These are phyloP conservation scores for Canna indica DNA, from an alignment of 176 grass and related monocot genomes.

Conservation along the genomic window DNA sequence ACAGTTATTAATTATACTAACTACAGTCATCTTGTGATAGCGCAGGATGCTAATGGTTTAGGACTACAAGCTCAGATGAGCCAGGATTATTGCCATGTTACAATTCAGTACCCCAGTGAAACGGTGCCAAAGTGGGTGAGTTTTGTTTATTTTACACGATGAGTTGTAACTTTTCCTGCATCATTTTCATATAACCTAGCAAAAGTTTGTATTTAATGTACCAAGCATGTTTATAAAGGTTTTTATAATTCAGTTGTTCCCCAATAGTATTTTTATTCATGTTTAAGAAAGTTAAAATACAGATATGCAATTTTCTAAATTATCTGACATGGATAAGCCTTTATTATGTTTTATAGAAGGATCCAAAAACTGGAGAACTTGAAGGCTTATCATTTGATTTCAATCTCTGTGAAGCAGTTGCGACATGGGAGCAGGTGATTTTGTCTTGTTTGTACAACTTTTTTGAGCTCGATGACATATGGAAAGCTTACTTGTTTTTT, in stretches of 20 bases:
- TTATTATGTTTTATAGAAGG: conserved; percentile 39
- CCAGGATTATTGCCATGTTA: conserved; percentile 60
- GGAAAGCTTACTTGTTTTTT: background rate
- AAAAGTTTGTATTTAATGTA: background rate
- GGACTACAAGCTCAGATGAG: conserved; percentile 42
- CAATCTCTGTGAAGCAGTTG: conserved; percentile 80
- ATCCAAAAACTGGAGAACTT: conserved; percentile 60
- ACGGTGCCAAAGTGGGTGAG: conserved; percentile 82
- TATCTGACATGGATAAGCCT: background rate
- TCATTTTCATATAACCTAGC: background rate
- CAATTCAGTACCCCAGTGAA: conserved; percentile 59
- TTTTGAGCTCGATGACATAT: background rate
- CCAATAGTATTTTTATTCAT: background rate
- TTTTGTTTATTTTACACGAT: background rate
- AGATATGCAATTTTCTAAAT: background rate
- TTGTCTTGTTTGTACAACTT: background rate
- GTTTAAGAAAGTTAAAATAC: background rate
- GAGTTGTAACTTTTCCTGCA: background rate
- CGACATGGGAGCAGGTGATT: conserved; percentile 79
- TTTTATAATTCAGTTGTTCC: background rate
- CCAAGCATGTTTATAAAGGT: background rate
- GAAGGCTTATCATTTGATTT: conserved; percentile 90
- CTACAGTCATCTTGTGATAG: background rate
- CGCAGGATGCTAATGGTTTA: conserved; percentile 78
- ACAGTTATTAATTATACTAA: background rate